A percentile compares a stretch with the other conserved stretches of the same genome.
These are phyloP conservation scores for Eucalyptus polyanthemos DNA, from an alignment of 345 rosid genomes.

Conservation along the genomic window DNA sequence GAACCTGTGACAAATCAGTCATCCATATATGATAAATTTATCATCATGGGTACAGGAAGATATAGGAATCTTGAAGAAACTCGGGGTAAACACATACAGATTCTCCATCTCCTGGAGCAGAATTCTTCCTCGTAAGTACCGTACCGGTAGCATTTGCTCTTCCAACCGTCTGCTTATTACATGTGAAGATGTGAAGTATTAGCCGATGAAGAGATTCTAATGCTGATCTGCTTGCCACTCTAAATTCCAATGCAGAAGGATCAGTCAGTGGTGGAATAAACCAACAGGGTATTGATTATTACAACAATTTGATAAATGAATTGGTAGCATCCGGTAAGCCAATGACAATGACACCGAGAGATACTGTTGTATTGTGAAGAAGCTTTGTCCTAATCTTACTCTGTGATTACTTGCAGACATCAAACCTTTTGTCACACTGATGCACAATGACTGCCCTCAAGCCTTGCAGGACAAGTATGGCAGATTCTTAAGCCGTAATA, in stretches of 20 bases:
- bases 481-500: slow-evolving; percentile 14
- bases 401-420: slow-evolving; percentile 2
- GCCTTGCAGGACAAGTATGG: slow-evolving; percentile 18
- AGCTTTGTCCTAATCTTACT: not conserved
- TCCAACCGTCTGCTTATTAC: not conserved
- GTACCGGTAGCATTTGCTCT: not conserved
- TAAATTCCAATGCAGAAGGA: slow-evolving; percentile 7
- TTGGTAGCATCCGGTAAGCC: slow-evolving; percentile 10
- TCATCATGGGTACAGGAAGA: slow-evolving; percentile 16
- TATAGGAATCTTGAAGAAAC: not conserved
- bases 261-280: slow-evolving; percentile 17
- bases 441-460: slow-evolving; percentile 33
- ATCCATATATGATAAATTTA: not conserved
- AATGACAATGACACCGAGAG: not conserved
- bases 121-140: slow-evolving; percentile 23
- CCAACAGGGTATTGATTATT: slow-evolving; percentile 18
- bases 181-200: not conserved
- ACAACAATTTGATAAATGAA: slow-evolving; percentile 13
- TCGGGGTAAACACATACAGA: slow-evolving; percentile 27
- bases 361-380: not conserved
- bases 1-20: not conserved
- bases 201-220: not conserved
- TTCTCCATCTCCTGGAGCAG: slow-evolving; percentile 43
- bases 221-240: not conserved
- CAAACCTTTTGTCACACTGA: slow-evolving; percentile 21